Evolutionary conservation across 2,329 filamentous ascomycete genomes (phyloP).

Genomic region (Aureobasidium sp.): DNA sequence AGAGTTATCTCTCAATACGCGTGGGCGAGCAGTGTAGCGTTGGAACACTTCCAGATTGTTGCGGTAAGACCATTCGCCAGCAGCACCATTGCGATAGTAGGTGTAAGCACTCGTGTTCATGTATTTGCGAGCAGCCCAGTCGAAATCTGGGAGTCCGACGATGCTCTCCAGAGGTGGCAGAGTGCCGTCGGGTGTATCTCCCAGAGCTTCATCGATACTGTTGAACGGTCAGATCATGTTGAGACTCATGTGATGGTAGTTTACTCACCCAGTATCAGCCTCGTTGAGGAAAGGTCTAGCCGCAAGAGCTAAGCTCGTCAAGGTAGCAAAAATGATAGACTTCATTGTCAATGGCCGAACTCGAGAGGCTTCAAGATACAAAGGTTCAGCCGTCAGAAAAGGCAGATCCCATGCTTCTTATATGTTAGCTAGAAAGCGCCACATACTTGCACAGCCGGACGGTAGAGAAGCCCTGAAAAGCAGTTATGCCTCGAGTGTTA

Average conservation of each 20-base stretch:
- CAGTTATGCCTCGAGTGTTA: not conserved
- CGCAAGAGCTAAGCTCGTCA: conserved; percentile 19
- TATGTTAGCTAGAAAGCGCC: not conserved
- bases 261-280: conserved; percentile 23
- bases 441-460: not conserved
- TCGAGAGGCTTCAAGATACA: not conserved
- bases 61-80: conserved; percentile 22
- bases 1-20: conserved; percentile 18
- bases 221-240: not conserved
- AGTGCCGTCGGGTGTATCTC: conserved; percentile 18
- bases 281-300: conserved; percentile 27
- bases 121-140: conserved; percentile 32
- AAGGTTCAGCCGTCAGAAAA: not conserved
- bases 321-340: not conserved
- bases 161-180: conserved; percentile 19
- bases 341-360: not conserved
- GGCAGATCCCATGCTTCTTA: not conserved
- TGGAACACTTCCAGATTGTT: conserved; percentile 21
- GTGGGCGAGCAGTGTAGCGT: conserved; percentile 20
- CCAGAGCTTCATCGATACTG: conserved; percentile 22
- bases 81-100: conserved; percentile 22
- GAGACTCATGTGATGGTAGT: not conserved
- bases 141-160: conserved; percentile 21
- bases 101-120: conserved; percentile 24
- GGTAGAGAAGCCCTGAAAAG: not conserved